Conservation (phyloP, 768 basidiomycete species). For the Hysterangium stoloniferum region DNA sequence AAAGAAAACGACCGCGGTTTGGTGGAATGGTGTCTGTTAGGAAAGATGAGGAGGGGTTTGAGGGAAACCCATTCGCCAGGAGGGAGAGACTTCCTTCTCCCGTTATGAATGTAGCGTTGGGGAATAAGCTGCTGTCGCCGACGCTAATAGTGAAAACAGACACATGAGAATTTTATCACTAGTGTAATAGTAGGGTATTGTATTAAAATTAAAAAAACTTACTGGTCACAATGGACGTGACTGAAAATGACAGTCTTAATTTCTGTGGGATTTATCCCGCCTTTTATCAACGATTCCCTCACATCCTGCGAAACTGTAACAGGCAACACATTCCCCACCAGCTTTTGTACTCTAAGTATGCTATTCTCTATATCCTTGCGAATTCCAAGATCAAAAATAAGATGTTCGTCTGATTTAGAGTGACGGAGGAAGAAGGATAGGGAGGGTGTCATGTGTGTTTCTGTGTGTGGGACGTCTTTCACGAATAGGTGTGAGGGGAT, state of each 20-base stretch:
- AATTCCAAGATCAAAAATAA: conserved; percentile 53
- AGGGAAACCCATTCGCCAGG: conserved; percentile 36
- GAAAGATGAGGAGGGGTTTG: conserved; percentile 25
- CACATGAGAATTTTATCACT: no score
- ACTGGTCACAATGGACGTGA: conserved; percentile 50
- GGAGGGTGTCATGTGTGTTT: conserved; percentile 30
- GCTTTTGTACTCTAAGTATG: conserved; percentile 27
- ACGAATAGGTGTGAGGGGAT: conserved; percentile 33
- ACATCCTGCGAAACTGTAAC: conserved; percentile 22
- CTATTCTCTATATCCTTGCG: conserved; percentile 39
- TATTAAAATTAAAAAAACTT: no score
- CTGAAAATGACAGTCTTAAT: conserved; percentile 41
- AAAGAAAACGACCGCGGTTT: conserved; percentile 27
- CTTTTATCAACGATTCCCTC: conserved; percentile 40
- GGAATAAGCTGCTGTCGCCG: conserved; percentile 40
- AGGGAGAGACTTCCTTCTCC: conserved; percentile 32
- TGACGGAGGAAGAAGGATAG: conserved; percentile 49
- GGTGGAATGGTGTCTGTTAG: conserved; percentile 32
- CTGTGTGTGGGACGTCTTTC: conserved; percentile 26
- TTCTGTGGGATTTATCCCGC: conserved; percentile 36
- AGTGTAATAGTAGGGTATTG: no score
- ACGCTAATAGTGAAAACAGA: no score
- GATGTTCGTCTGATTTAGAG: conserved; percentile 29
- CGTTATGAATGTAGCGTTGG: conserved; percentile 39
- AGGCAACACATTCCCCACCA: conserved; percentile 18